Percentiles rank a stretch among this genome's conserved stretches.
These are phyloP conservation scores for Penicillium alfredii DNA, from an alignment of 495 filamentous ascomycete genomes.

Conservation along the genomic window DNA sequence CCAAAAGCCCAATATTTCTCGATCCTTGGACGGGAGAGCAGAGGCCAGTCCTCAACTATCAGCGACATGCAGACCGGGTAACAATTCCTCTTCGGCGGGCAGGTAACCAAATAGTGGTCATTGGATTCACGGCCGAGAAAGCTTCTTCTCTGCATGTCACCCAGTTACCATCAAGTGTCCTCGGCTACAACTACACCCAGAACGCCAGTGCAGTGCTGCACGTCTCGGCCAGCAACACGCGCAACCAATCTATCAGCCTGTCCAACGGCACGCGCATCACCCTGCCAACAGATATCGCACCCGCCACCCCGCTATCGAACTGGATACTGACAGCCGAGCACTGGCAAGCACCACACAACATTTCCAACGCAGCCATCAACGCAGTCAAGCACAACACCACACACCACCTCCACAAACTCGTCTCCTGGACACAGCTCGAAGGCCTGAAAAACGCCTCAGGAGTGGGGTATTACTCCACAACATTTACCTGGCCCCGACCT, in stretches of 20 bases:
- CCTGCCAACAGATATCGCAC: constrained; percentile 1
- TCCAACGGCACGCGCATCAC: constrained; percentile 24
- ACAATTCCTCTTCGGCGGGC: constrained; percentile 25
- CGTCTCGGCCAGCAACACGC: constrained; percentile 5
- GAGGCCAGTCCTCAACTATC: constrained; percentile 27
- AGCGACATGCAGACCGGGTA: constrained; percentile 12
- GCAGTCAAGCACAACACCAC: constrained; percentile 27
- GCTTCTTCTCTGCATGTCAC: constrained; percentile 3
- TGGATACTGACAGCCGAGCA: constrained; percentile 40
- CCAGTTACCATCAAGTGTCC: constrained; percentile 9
- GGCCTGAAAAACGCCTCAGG: constrained; percentile 59
- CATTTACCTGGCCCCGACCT: constrained; percentile 34
- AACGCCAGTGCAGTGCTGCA: constrained; percentile 12
- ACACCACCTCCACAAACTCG: constrained; percentile 20
- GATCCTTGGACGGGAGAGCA: constrained; percentile 40
- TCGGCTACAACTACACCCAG: constrained; percentile 14
- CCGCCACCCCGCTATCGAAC: constrained; percentile 23
- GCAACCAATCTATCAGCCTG: constrained; percentile 9
- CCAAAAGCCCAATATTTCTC: constrained; percentile 27
- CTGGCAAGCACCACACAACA: constrained; percentile 31
- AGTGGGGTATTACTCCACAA: constrained; percentile 47
- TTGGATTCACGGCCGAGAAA: constrained; percentile 25
- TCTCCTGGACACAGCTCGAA: constrained; percentile 46
- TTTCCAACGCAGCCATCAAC: constrained; percentile 21
- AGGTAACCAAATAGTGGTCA: constrained; percentile 29